Percentiles rank a stretch among this genome's conserved stretches.
phyloP scores from a whole-genome alignment of 176 grass and related monocot species.

The Cenchrus purpureus region DNA sequence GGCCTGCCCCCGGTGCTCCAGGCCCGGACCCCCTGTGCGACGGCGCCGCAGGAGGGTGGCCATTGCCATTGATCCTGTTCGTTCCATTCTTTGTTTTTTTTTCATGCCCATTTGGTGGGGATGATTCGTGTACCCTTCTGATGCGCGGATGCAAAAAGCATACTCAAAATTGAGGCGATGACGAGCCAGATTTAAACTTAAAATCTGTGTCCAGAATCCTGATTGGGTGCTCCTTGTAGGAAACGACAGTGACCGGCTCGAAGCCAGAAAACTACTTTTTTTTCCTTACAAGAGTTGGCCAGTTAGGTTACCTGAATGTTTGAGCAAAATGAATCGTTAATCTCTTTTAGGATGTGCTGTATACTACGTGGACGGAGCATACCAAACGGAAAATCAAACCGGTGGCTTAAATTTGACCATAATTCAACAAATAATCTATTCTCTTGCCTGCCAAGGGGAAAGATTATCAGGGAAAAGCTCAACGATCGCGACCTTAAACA shows the following conservation, averaged over 20 bases:
- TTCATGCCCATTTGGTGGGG: conserved; percentile 41
- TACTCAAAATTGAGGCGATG: conserved; percentile 34
- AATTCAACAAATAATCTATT: not conserved
- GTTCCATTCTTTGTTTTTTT: conserved; percentile 10
- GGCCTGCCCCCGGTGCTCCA: conserved; percentile 34
- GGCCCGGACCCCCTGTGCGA: not conserved
- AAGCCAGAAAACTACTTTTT: not conserved
- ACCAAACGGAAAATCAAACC: not conserved
- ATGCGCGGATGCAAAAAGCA: conserved; percentile 40
- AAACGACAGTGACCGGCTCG: not conserved
- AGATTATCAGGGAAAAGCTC: not conserved
- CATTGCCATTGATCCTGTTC: conserved; percentile 44
- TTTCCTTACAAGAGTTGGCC: not conserved
- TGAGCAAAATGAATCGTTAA: no score
- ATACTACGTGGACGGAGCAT: no score
- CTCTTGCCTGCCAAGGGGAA: not conserved
- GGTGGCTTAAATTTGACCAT: not conserved
- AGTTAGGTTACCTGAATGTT: no score
- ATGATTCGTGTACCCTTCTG: conserved; percentile 46
- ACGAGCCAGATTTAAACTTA: conserved; percentile 11
- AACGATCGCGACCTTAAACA: not conserved
- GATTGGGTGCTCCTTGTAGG: not conserved
- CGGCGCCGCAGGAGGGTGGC: not conserved
- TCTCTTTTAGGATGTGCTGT: no score
- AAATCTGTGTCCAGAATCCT: not conserved